phyloP scores from a whole-genome alignment of 257 asterid genomes.

The Nicotiana undulata region DNA sequence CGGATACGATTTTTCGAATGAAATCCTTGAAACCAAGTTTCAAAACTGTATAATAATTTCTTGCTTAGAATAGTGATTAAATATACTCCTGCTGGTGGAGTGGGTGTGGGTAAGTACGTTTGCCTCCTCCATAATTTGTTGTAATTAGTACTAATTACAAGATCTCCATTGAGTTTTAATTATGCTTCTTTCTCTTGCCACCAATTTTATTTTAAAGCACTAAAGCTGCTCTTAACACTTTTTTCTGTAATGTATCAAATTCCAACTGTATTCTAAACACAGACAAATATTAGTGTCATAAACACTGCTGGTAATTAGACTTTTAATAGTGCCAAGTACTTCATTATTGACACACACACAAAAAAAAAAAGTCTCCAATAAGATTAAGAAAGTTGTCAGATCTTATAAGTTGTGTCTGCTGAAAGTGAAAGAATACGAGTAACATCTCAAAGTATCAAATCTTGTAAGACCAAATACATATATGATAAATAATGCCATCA shows the following conservation, averaged over 20 bases:
- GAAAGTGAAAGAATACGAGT: neutral
- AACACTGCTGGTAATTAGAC: neutral
- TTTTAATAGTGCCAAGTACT: neutral
- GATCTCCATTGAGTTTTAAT: neutral
- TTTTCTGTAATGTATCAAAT: neutral
- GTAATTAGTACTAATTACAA: too few relatives aligned
- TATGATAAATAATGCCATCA: neutral
- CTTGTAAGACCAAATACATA: neutral
- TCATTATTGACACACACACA: neutral
- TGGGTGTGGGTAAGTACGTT: neutral
- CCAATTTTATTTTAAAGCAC: neutral
- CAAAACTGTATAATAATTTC: neutral
- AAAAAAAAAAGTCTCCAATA: neutral
- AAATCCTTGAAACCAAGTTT: too few relatives aligned
- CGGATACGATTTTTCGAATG: too few relatives aligned
- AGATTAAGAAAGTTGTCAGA: neutral
- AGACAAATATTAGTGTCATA: neutral
- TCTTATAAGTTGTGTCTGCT: neutral
- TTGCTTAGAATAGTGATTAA: neutral
- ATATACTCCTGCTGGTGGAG: neutral
- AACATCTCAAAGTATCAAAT: neutral
- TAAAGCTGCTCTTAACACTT: neutral
- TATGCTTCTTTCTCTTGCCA: neutral
- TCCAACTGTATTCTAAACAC: neutral
- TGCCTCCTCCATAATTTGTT: neutral